A percentile compares a stretch with the other conserved stretches of the same genome.
phyloP scores from a whole-genome alignment of 2,329 filamentous ascomycete species.

The Ceratocystis huliohia region DNA sequence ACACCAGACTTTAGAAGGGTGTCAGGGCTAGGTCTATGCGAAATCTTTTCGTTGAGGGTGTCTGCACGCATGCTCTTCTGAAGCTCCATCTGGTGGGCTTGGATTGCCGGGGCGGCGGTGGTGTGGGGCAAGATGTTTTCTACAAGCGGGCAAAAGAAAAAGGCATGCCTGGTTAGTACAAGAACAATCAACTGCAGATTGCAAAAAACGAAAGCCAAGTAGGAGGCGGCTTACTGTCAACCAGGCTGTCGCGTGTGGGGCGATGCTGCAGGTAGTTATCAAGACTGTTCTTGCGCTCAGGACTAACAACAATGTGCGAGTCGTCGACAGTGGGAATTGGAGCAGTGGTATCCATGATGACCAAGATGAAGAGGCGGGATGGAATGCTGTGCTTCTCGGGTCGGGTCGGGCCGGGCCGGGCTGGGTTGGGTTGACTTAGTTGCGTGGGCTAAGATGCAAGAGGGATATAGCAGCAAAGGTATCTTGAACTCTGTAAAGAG shows the following conservation, averaged over 20 bases:
- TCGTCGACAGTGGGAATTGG: slow-evolving; percentile 36
- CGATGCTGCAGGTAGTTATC: slow-evolving; percentile 61
- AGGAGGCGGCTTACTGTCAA: slow-evolving; percentile 37
- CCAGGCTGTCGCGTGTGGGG: slow-evolving; percentile 60
- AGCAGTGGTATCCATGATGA: neutral
- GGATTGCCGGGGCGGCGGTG: slow-evolving; percentile 62
- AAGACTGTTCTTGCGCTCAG: slow-evolving; percentile 52
- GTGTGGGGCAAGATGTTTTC: slow-evolving; percentile 79
- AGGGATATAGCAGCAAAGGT: neutral
- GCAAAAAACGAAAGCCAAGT: neutral
- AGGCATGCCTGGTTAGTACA: neutral
- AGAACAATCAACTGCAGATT: neutral
- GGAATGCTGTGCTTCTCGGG: neutral
- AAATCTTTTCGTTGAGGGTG: slow-evolving; percentile 74
- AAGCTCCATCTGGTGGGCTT: slow-evolving; percentile 71
- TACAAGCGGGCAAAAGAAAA: slow-evolving; percentile 28
- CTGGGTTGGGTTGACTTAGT: no score
- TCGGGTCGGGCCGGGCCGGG: no score
- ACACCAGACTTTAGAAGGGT: slow-evolving; percentile 69
- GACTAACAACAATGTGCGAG: slow-evolving; percentile 43
- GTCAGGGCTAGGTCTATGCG: slow-evolving; percentile 62
- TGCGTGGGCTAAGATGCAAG: neutral
- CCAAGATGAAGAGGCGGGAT: neutral
- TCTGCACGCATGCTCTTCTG: slow-evolving; percentile 80
- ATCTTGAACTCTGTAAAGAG: neutral